Evolutionary conservation across 192 early-diverging fungal species (phyloP), one percentile per base, ranked within the genome.

Genomic region (Rhizophagus clarus): DNA sequence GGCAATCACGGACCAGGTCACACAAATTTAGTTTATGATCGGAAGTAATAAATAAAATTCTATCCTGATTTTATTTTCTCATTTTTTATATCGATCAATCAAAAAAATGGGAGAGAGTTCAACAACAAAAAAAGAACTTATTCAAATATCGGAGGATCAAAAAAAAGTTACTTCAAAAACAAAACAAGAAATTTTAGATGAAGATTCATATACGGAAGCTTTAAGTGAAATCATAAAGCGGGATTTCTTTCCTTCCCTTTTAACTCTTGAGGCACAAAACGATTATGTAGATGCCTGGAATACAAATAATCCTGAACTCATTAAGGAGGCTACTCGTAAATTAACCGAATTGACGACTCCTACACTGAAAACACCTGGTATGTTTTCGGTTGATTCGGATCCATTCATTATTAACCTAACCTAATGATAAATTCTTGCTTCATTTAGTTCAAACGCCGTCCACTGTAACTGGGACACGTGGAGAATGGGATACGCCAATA

Each of bases 211-310:
- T 80, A 89, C 93, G 20, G 89, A 91, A 10, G 89, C 90, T 14
- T 86, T 96, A 45, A 89, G 89, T 67, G 85, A 89, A 42, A 95
- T 96, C 73, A 95, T 96, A 77, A 88, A 95, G 76, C 82, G 95
- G 12, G 95, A 96, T 80, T 96, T 94, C 76, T 96, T 94, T 69
- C 95, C 95, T 6, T 83, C 91, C 66, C 84, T 95, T 24, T 86
- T 90, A 49, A 89, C 88, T 49, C 81, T 91, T n/a, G 85, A 87
- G 76, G 70, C 84, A 63, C 82, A 93, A 76, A 82, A 87, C 76
- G 83, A 79, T 42, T 86, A 86, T 51, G 61, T 86, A n/a, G 83
- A 86, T 34, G 83, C 85, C 20, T 74, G 84, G 28, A 69, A 74
- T 51, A 64, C 80, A 60, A 86, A 84, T 64, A 81, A 86, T 72